A percentile compares a stretch with the other conserved stretches of the same genome.
phyloP scores from a whole-genome alignment of 352 stramenopile species.

The Pythium guiyangense region DNA sequence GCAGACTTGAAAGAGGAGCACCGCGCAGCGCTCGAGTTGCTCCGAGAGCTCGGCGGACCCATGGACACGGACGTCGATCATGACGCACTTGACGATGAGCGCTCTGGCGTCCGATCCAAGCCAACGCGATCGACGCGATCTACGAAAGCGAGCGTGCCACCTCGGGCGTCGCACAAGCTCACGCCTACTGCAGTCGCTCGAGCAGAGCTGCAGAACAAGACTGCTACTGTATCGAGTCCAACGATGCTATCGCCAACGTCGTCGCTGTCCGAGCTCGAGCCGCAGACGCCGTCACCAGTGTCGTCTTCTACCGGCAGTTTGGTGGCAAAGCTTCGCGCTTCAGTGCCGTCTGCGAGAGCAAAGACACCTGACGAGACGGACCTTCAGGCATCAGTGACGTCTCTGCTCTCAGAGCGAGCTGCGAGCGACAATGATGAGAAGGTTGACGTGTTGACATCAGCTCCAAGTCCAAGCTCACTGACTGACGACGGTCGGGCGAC shows the following conservation, averaged over 20 bases:
- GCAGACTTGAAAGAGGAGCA: slow-evolving; percentile 75
- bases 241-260: background rate
- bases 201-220: background rate
- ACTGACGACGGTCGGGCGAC: background rate
- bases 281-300: slow-evolving; percentile 4
- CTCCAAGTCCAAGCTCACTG: too few species aligned
- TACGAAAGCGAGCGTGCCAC: background rate
- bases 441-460: too few species aligned
- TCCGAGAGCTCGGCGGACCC: slow-evolving; percentile 66
- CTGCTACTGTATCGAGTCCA: background rate
- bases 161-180: background rate
- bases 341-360: slow-evolving; percentile 33
- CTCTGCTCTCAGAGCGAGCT: too few species aligned
- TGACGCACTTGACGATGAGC: slow-evolving; percentile 10
- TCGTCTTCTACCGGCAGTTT: slow-evolving; percentile 21
- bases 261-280: background rate
- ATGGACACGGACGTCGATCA: slow-evolving; percentile 36
- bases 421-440: too few species aligned
- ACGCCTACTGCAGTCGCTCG: background rate
- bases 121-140: background rate
- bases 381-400: too few species aligned
- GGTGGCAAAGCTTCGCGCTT: slow-evolving; percentile 47
- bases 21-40: slow-evolving; percentile 59
- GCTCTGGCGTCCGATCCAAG: background rate
- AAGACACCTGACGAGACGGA: slow-evolving; percentile 4